Evolutionary conservation across 768 basidiomycete genomes (phyloP), one percentile per base, ranked within the genome.

Genomic region (Naganishia onofrii): DNA sequence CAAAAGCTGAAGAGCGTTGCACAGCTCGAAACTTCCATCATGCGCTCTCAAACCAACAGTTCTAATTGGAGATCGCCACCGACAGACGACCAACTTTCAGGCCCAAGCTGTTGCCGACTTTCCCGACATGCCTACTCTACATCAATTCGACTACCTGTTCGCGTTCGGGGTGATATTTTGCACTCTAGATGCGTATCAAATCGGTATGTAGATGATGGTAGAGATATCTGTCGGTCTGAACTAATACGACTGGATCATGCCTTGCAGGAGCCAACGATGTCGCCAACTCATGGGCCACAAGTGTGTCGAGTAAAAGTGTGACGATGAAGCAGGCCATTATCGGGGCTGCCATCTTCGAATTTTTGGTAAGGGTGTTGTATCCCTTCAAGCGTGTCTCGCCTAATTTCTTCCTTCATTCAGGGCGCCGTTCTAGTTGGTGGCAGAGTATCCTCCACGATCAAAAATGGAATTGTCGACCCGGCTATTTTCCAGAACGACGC

Each of bases 381-480:
- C 7, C 19, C 31, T 17, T 10, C 12, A 3, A 9, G 56, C 34
- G 19, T 3, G 8, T 17, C 13, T n/a, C 32, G 12, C 3, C 56
- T 57, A 13, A 34, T 3, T 7, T 12, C 5, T 54, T n/a, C 6
- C 15, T 32, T 57, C 32, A 8, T 21, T 10, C 56, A 57, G 72
- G 82, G 82, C 2, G 83, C 82, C 0, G 80, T 83, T 5, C 71
- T 79, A 0, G 83, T 82, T 8, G 83, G 83, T 3, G 80, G 82
- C 19, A 77, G 81, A 38, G 74, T 78, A 23, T 77, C 81, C 15
- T 72, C 72, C 28, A 84, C 84, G 44, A 83, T 84, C 78, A 83
- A 83, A 75, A 84, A 82, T 73, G 82, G 68, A 1, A 70, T 70
- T 36, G 52, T 70, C 5, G 36, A 58, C 3, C 58, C 60, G 28